These are phyloP conservation scores for Discostella stelligeroides DNA, from an alignment of 108 stramenopile species.

Conservation along the genomic window DNA sequence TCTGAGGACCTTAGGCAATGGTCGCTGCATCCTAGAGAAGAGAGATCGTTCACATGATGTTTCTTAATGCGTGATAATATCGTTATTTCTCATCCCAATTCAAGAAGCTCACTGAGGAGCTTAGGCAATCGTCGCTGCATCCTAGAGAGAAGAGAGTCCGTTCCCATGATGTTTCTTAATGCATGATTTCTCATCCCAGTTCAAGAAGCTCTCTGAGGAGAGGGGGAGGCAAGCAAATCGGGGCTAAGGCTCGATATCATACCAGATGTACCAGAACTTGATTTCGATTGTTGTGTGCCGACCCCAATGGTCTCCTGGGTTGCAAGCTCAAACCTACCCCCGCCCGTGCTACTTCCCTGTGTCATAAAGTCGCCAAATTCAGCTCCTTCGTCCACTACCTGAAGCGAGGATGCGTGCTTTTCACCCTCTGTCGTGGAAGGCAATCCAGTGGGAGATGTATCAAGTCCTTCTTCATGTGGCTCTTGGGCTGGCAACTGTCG, in stretches of 20 bases:
- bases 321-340: not conserved
- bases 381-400: slow-evolving; percentile 22
- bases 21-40: no score
- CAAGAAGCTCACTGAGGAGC: no score
- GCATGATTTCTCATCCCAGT: no score
- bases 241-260: slow-evolving; percentile 46
- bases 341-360: not conserved
- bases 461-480: not conserved
- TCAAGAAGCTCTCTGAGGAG: slow-evolving; percentile 19
- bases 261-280: slow-evolving; percentile 28
- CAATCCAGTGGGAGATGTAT: not conserved
- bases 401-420: slow-evolving; percentile 21
- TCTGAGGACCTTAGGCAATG: no score
- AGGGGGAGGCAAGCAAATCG: slow-evolving; percentile 47
- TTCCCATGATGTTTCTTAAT: no score
- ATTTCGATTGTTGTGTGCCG: slow-evolving; percentile 45
- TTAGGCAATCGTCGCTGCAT: no score
- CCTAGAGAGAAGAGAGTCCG: no score
- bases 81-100: no score
- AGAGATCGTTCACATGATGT: no score
- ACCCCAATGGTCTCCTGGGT: slow-evolving; percentile 17
- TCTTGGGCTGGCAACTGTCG: slow-evolving; percentile 8
- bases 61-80: no score
- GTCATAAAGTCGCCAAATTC: slow-evolving; percentile 1
- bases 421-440: not conserved